phyloP scores from a whole-genome alignment of 148 eudicot species.

The Cornus suecica region DNA sequence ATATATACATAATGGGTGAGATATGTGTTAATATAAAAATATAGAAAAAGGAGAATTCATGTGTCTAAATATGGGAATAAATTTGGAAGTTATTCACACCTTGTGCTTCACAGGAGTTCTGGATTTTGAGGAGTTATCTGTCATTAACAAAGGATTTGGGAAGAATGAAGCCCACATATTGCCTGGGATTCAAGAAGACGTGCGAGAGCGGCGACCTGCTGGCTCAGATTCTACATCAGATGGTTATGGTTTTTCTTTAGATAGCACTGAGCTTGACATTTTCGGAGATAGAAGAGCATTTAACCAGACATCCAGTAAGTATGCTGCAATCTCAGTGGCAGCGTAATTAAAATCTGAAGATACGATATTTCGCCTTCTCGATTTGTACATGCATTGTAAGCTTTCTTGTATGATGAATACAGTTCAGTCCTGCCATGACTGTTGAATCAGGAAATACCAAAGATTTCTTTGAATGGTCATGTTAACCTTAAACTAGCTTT shows the following conservation, averaged over 20 bases:
- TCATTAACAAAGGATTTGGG: constrained; percentile 48
- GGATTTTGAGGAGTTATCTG: constrained; percentile 52
- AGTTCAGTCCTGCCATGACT: neutral
- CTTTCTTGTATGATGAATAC: neutral
- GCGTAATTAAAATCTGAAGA: neutral
- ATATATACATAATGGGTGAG: too few relatives aligned
- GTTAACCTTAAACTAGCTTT: neutral
- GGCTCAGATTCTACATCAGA: constrained; percentile 10
- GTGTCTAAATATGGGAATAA: too few relatives aligned
- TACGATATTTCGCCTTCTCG: neutral
- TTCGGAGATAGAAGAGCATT: constrained; percentile 16
- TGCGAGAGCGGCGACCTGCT: constrained; percentile 16
- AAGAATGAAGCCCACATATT: constrained; percentile 18
- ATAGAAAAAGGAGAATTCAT: too few relatives aligned
- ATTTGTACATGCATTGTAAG: neutral
- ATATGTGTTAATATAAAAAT: too few relatives aligned
- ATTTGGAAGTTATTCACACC: neutral
- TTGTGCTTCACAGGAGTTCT: constrained; percentile 41
- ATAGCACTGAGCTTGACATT: constrained; percentile 12
- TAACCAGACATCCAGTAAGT: constrained; percentile 28
- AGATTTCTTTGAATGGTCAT: neutral
- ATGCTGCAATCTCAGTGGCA: neutral
- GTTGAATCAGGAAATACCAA: neutral
- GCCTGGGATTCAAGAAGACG: constrained; percentile 15
- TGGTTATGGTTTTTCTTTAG: constrained; percentile 19